These are phyloP conservation scores for Alternaria triticimaculans DNA, from an alignment of 2,329 filamentous ascomycete genomes.

Conservation along the genomic window DNA sequence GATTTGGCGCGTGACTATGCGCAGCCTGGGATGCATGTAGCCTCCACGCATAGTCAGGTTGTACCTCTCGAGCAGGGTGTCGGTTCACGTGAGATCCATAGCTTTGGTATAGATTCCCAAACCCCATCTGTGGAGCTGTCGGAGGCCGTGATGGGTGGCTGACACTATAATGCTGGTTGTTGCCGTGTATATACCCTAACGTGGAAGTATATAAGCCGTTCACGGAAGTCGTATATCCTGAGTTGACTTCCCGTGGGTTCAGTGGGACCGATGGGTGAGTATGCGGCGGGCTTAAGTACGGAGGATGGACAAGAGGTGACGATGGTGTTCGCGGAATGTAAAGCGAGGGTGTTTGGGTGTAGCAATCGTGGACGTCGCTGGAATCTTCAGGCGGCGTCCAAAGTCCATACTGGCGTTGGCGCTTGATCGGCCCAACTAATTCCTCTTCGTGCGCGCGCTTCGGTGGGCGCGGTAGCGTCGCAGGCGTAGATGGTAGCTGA, in stretches of 20 bases:
- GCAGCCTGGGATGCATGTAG: background rate
- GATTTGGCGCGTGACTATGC: fast-evolving
- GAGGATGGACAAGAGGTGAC: background rate
- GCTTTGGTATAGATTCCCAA: background rate
- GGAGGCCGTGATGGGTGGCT: background rate
- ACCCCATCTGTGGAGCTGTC: too few relatives aligned
- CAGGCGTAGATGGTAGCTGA: background rate
- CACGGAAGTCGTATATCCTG: background rate
- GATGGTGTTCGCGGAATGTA: background rate
- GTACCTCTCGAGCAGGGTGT: background rate
- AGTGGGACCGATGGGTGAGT: fast-evolving
- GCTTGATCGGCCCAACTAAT: background rate
- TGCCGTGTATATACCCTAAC: background rate
- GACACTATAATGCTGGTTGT: background rate
- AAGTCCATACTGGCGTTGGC: background rate
- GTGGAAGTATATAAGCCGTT: background rate
- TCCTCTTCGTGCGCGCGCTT: background rate
- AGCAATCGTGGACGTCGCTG: background rate
- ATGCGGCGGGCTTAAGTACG: background rate
- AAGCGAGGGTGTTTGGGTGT: background rate
- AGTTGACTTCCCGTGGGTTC: background rate
- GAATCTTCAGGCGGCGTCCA: background rate
- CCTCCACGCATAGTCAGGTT: too few relatives aligned
- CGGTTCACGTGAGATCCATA: background rate
- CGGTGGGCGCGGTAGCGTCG: background rate